Conservation (phyloP, 2,329 filamentous ascomycete genomes). For the Microdochium trichocladiopsis region DNA sequence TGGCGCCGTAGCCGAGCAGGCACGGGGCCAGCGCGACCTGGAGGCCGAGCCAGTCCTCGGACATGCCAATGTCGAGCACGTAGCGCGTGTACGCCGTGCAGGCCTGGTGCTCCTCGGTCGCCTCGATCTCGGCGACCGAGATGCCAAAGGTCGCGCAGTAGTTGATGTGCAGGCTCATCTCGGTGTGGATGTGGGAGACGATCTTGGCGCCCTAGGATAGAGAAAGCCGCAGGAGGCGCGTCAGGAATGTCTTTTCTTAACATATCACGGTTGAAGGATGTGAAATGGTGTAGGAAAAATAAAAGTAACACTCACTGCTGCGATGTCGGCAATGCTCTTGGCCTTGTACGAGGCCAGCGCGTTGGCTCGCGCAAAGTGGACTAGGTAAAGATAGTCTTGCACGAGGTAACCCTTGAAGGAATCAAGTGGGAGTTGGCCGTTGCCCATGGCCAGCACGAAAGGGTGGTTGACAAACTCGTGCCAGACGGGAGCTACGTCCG, state of each 20-base stretch:
- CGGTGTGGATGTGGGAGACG: slow-evolving; percentile 68
- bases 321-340: slow-evolving; percentile 65
- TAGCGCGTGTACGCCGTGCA: slow-evolving; percentile 70
- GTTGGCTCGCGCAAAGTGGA: slow-evolving; percentile 85
- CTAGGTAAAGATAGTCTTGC: slow-evolving; percentile 87
- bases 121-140: slow-evolving; percentile 63
- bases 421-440: slow-evolving; percentile 65
- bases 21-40: slow-evolving; percentile 83
- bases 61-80: slow-evolving; percentile 81
- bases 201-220: slow-evolving; percentile 53
- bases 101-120: slow-evolving; percentile 63
- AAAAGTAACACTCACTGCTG: slow-evolving; percentile 43
- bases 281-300: neutral
- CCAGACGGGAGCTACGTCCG: slow-evolving; percentile 72
- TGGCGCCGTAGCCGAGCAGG: slow-evolving; percentile 78
- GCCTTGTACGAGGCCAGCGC: slow-evolving; percentile 82
- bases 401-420: slow-evolving; percentile 85
- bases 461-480: slow-evolving; percentile 69
- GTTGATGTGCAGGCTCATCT: slow-evolving; percentile 73
- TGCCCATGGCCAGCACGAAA: slow-evolving; percentile 71
- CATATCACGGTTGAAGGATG: neutral
- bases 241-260: too few species aligned
- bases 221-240: neutral
- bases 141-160: slow-evolving; percentile 82
- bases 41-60: slow-evolving; percentile 80